Base-by-base conservation (phyloP, 148 eudicot species). In the Amaranthus hypochondriacus region DNA sequence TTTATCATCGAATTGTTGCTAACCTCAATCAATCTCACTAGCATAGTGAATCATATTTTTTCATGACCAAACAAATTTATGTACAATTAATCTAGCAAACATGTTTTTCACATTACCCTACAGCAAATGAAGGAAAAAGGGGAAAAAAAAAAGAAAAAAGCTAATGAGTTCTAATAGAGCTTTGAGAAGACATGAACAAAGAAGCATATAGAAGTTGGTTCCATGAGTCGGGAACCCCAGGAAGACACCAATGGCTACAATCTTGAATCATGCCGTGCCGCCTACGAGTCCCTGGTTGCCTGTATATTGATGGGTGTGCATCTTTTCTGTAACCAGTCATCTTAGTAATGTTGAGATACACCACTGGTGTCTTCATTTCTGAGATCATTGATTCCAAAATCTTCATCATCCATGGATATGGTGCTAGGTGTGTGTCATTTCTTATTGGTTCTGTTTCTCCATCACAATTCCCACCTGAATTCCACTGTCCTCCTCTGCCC, bases 241-340 rank as follows among this genome's bases (percentile, higher is more conserved):
- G 97, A 4, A 89, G 86, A 55, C 93, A 89, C 93, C 97, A 89
- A 66, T 91, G 97, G 77, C 92, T 91, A 50, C 97, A 91, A 67
- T 91, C 97, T 69, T 89, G 88, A 4, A 54, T 3, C 59, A 48
- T 44, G 11, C 73, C 80, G 2, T 73, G 66, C 70, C n/a, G 52
- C 73, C 51, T 57, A 56, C 58, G 68, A 5, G 72, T 2, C 58
- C 62, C 52, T 1, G 78, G 72, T 46, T 60, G 75, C 74, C 89
- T 56, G 77, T 70, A 89, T 3, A 86, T 75, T 0, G 96, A 91
- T 7, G 93, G 90, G 56, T 91, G 96, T 13, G 85, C 96, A 51
- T 91, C 96, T 77, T 86, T 91, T 52, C 96, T 77, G 39, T 81
- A 87, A 15, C 77, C 88, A 7, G 93, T 91, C 91, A 87, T 75